A percentile compares a stretch with the other conserved stretches of the same genome.
Conservation (phyloP, 2,329 filamentous ascomycete species). For the Myriosclerotinia curreyana region DNA sequence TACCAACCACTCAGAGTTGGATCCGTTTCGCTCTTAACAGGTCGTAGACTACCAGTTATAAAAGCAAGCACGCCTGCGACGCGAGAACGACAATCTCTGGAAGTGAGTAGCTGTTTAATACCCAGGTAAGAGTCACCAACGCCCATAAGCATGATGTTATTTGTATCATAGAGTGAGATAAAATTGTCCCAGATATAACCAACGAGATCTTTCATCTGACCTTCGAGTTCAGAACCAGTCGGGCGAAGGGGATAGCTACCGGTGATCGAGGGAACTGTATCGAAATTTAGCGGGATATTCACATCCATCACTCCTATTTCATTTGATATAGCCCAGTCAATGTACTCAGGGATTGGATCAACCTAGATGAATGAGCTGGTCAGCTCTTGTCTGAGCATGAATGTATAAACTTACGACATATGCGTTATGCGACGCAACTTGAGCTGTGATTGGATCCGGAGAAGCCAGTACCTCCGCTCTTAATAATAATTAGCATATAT, state of each 20-base stretch:
- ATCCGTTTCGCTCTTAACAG: conserved; percentile 76
- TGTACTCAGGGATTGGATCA: conserved; percentile 76
- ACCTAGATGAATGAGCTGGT: conserved; percentile 37
- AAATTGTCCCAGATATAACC: conserved; percentile 97
- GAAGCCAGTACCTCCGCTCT: conserved; percentile 70
- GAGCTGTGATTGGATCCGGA: conserved; percentile 66
- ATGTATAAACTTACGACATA: conserved; percentile 64
- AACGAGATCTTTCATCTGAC: conserved; percentile 67
- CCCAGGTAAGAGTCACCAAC: conserved; percentile 86
- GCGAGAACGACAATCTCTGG: conserved; percentile 66
- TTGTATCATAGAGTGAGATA: conserved; percentile 70
- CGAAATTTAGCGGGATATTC: conserved; percentile 63
- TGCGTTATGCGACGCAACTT: conserved; percentile 76
- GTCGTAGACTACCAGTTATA: conserved; percentile 71
- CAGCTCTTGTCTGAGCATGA: conserved; percentile 45
- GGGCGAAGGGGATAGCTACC: conserved; percentile 36
- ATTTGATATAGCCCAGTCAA: conserved; percentile 76
- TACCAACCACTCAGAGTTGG: conserved; percentile 77
- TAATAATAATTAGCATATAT: conserved; percentile 25
- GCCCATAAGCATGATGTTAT: conserved; percentile 76
- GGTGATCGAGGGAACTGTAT: conserved; percentile 19
- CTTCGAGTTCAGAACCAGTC: conserved; percentile 48
- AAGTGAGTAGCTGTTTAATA: conserved; percentile 75
- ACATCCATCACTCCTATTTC: conserved; percentile 85
- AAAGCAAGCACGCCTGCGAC: conserved; percentile 77